Percentiles rank a stretch among this genome's conserved stretches.
Evolutionary conservation across 2,329 filamentous ascomycete species (phyloP).

Genomic region (Fusarium temperatum): DNA sequence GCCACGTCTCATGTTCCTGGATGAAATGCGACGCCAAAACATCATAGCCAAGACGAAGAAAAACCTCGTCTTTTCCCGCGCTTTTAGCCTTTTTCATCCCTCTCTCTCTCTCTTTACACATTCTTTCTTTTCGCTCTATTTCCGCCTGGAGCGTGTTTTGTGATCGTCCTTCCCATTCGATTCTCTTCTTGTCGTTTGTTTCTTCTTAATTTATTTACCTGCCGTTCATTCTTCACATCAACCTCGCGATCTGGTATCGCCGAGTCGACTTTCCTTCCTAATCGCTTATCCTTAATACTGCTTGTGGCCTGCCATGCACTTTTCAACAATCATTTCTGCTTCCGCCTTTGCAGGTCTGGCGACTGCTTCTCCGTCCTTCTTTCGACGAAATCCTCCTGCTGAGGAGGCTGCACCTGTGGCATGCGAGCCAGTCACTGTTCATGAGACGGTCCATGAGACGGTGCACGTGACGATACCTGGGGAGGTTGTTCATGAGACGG

Average conservation of each 20-base stretch:
- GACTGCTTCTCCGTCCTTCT: slow-evolving; percentile 20
- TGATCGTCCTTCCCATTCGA: background rate
- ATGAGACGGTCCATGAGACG: background rate
- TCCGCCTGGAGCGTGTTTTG: slow-evolving; percentile 15
- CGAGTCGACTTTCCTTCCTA: background rate
- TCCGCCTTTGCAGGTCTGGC: slow-evolving; percentile 16
- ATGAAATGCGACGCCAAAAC: slow-evolving; percentile 9
- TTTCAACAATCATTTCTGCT: slow-evolving; percentile 12
- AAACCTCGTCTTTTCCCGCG: slow-evolving; percentile 15
- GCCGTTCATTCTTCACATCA: slow-evolving; percentile 5
- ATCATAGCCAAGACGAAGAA: slow-evolving; percentile 23
- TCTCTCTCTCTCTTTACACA: background rate
- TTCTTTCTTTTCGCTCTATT: background rate
- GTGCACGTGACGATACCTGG: slow-evolving; percentile 10
- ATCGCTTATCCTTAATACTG: background rate
- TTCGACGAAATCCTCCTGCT: slow-evolving; percentile 12
- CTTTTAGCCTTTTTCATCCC: slow-evolving; percentile 2
- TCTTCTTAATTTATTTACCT: slow-evolving; percentile 2
- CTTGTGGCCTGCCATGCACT: background rate
- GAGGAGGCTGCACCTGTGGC: slow-evolving; percentile 5
- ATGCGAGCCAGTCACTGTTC: slow-evolving; percentile 19
- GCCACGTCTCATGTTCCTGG: slow-evolving; percentile 15
- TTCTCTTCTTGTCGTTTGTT: slow-evolving; percentile 5
- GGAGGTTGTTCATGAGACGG: slow-evolving; percentile 5
- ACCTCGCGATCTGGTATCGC: slow-evolving; percentile 32